A percentile compares a stretch with the other conserved stretches of the same genome.
These are phyloP conservation scores for Phytophthora rubi DNA, from an alignment of 352 stramenopile species.

Conservation along the genomic window DNA sequence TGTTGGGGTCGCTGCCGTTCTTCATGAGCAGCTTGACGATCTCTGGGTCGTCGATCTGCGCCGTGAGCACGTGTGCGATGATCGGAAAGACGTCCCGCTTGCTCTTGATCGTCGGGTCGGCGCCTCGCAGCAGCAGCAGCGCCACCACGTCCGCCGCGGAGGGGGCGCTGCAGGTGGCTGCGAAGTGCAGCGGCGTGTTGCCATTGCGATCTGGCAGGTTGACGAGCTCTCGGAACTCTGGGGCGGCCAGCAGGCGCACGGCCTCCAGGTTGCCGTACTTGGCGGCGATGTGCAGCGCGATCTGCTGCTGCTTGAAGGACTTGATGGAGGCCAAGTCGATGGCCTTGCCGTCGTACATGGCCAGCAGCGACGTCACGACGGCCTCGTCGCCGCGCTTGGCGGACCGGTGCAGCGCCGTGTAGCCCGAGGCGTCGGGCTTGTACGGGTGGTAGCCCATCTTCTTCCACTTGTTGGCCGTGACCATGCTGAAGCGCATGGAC, in stretches of 20 bases:
- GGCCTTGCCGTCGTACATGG: conserved; percentile 82
- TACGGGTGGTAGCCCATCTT: conserved; percentile 87
- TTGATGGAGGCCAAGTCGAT: conserved; percentile 68
- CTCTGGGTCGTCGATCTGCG: conserved; percentile 70
- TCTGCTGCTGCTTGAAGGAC: conserved; percentile 79
- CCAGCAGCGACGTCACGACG: conserved; percentile 72
- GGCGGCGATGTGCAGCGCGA: conserved; percentile 81
- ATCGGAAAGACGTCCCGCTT: conserved; percentile 78
- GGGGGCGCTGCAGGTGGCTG: conserved; percentile 61
- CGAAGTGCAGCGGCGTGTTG: conserved; percentile 87
- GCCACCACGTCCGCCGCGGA: conserved; percentile 62
- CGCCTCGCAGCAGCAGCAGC: conserved; percentile 59
- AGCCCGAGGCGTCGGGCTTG: conserved; percentile 77
- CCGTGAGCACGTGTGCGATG: conserved; percentile 75
- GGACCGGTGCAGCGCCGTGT: conserved; percentile 81
- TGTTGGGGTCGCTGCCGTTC: conserved; percentile 80
- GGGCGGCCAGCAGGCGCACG: conserved; percentile 52
- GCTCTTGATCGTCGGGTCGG: conserved; percentile 76
- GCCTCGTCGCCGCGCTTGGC: conserved; percentile 73
- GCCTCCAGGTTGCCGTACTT: conserved; percentile 80
- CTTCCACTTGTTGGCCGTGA: conserved; percentile 83
- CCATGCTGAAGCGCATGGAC: conserved; percentile 81
- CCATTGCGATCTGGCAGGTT: conserved; percentile 76
- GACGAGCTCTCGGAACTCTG: conserved; percentile 66
- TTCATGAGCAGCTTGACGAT: conserved; percentile 80